phyloP scores from a whole-genome alignment of 768 basidiomycete species.

The Tephrocybe sp. region DNA sequence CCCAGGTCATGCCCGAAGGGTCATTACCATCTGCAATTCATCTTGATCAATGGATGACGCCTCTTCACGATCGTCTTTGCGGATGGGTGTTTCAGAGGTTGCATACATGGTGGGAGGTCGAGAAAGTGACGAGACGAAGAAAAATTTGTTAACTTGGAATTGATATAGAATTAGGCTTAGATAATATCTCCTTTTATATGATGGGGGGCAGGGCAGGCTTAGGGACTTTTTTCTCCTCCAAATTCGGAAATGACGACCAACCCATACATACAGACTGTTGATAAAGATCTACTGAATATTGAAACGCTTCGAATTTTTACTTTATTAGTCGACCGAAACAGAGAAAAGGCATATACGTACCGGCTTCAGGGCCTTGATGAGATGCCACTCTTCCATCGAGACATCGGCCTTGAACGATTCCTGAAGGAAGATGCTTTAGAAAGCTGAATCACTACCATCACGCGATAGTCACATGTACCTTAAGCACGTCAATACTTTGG shows the following conservation, averaged over 20 bases:
- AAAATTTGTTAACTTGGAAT: neutral
- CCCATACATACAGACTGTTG: neutral
- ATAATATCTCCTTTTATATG: conserved; percentile 6
- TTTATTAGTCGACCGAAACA: neutral
- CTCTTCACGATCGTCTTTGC: conserved; percentile 26
- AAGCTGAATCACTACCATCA: conserved; percentile 2
- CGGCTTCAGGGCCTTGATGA: conserved; percentile 85
- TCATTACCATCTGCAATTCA: conserved; percentile 48
- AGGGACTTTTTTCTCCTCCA: too few species aligned
- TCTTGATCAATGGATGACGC: conserved; percentile 34
- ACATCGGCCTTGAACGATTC: conserved; percentile 87
- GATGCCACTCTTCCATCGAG: conserved; percentile 87
- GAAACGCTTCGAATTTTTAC: conserved; percentile 24
- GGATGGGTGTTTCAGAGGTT: conserved; percentile 18
- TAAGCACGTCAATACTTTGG: conserved; percentile 93
- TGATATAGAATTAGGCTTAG: conserved; percentile 8
- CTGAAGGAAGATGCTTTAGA: conserved; percentile 35
- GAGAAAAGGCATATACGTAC: conserved; percentile 40
- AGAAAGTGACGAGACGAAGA: conserved; percentile 1
- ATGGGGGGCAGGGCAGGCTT: too few species aligned
- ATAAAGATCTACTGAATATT: conserved; percentile 23
- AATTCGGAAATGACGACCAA: too few species aligned
- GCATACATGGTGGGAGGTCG: conserved; percentile 20
- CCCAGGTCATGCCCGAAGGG: conserved; percentile 28
- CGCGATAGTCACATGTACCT: conserved; percentile 47